These are phyloP conservation scores for Phoenix dactylifera DNA, from an alignment of 176 grass and related monocot species.

Conservation along the genomic window DNA sequence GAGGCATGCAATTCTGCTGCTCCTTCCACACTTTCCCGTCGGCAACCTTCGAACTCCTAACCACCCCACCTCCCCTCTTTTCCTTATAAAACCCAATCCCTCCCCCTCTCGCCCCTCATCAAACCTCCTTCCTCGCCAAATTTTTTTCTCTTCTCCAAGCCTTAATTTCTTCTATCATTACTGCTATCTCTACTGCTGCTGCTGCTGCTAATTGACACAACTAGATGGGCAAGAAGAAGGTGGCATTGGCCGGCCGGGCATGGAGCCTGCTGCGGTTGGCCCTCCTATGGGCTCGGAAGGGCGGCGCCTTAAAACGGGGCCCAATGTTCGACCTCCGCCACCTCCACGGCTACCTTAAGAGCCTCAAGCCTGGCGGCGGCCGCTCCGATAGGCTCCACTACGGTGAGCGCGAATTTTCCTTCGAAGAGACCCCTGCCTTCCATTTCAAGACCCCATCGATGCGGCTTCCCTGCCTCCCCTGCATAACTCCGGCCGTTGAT, in stretches of 20 bases:
- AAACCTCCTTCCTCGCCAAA: too few relatives aligned
- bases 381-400: conserved; percentile 17
- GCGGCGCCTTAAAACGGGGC: conserved; percentile 30
- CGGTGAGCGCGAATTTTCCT: conserved; percentile 74
- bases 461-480: conserved; percentile 50
- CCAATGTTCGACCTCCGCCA: conserved; percentile 6
- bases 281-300: conserved; percentile 48
- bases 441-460: conserved; percentile 47
- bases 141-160: too few relatives aligned
- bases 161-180: too few relatives aligned
- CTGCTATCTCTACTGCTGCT: too few relatives aligned
- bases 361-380: conserved; percentile 20
- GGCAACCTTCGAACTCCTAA: too few relatives aligned
- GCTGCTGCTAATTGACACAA: too few relatives aligned
- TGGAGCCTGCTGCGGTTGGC: conserved; percentile 56
- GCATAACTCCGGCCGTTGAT: conserved; percentile 37
- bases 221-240: background rate
- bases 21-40: too few relatives aligned
- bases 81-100: too few relatives aligned
- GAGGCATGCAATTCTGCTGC: too few relatives aligned
- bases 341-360: conserved; percentile 9
- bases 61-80: too few relatives aligned
- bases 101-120: too few relatives aligned
- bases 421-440: conserved; percentile 76
- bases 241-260: conserved; percentile 31